Percentiles rank a stretch among this genome's conserved stretches.
These are phyloP conservation scores for Polygonum maritimum DNA, from an alignment of 148 eudicot genomes.

Conservation along the genomic window DNA sequence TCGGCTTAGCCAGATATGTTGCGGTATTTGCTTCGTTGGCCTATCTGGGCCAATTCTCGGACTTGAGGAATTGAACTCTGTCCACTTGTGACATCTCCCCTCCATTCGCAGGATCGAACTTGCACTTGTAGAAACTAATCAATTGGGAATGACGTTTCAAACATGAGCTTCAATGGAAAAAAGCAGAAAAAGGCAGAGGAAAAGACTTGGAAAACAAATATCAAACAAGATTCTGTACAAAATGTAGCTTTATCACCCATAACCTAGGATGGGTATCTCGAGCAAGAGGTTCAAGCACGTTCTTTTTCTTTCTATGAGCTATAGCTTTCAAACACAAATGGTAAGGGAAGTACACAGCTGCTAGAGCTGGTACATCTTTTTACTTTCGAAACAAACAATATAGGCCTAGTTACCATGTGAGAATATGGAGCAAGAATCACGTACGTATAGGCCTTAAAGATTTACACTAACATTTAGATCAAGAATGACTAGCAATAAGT, in stretches of 20 bases:
- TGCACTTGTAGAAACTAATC: constrained; percentile 76
- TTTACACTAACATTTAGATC: neutral
- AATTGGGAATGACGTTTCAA: neutral
- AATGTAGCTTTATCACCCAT: neutral
- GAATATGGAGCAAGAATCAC: neutral
- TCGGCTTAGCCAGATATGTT: neutral
- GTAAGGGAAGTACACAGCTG: neutral
- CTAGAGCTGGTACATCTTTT: neutral
- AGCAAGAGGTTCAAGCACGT: neutral
- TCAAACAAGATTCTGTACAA: neutral
- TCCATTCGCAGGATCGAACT: constrained; percentile 76
- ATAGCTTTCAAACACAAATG: neutral
- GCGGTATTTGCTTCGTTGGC: neutral
- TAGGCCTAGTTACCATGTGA: neutral
- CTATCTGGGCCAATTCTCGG: constrained; percentile 23
- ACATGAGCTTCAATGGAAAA: neutral
- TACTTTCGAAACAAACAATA: neutral
- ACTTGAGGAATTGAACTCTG: constrained; percentile 65
- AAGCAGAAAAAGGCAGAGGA: neutral
- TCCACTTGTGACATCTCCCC: constrained; percentile 85
- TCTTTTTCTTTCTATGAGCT: neutral
- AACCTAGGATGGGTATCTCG: neutral
- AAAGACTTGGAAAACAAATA: neutral
- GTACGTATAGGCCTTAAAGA: neutral
- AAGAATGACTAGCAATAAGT: neutral